Evolutionary conservation across 768 basidiomycete genomes (phyloP).

Genomic region (Hericium erinaceus): DNA sequence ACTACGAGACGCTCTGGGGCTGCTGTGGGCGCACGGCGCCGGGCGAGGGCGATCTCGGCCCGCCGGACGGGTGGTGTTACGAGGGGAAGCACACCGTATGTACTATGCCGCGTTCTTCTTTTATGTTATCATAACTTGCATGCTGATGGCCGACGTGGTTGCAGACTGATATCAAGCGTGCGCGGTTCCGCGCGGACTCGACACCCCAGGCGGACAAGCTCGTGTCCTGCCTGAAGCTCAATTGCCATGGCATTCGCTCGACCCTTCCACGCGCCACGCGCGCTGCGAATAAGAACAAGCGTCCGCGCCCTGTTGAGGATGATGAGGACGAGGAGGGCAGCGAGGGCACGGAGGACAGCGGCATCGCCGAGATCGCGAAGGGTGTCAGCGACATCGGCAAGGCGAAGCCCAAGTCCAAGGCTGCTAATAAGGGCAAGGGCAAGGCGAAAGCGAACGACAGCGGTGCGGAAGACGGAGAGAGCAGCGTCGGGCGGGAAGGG

Average conservation of each 20-base stretch:
- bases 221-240: constrained; percentile 42
- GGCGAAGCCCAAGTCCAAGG: constrained; percentile 3
- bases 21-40: constrained; percentile 69
- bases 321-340: constrained; percentile 19
- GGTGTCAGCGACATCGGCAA: constrained; percentile 12
- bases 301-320: constrained; percentile 21
- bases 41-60: constrained; percentile 73
- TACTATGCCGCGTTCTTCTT: constrained; percentile 10
- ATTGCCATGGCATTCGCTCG: constrained; percentile 39
- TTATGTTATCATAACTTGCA: not conserved
- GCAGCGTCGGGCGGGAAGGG: not conserved
- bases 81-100: constrained; percentile 74
- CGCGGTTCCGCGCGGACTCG: constrained; percentile 72
- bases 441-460: constrained; percentile 12
- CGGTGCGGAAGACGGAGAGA: constrained; percentile 7
- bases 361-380: constrained; percentile 22
- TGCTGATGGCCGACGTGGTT: not conserved
- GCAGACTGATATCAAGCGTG: constrained; percentile 66
- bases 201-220: constrained; percentile 60
- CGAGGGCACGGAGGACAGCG: constrained; percentile 22
- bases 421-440: constrained; percentile 4
- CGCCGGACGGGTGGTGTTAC: constrained; percentile 83
- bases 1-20: constrained; percentile 52
- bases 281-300: constrained; percentile 19
- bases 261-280: constrained; percentile 16